Evolutionary conservation across 2,329 filamentous ascomycete species (phyloP).

Genomic region (Paecilomyces sp.): DNA sequence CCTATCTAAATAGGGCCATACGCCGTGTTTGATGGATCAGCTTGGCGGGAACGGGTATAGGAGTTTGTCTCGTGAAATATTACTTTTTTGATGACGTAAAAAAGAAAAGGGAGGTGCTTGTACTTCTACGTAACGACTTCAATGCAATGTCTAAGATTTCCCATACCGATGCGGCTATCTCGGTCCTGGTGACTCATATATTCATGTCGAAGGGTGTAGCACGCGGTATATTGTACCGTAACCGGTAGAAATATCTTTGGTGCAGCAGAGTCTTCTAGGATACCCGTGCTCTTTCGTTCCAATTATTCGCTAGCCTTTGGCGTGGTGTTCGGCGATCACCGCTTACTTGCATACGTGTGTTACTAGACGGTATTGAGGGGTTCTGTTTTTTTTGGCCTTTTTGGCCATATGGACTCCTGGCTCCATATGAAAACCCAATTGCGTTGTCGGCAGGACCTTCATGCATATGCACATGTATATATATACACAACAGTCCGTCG

Average conservation of each 20-base stretch:
- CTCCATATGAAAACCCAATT: too few relatives aligned
- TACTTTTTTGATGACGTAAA: neutral
- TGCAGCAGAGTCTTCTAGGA: neutral
- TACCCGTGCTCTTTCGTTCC: neutral
- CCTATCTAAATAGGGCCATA: constrained; percentile 34
- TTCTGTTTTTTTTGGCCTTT: too few relatives aligned
- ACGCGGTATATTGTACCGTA: neutral
- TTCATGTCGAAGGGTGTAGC: neutral
- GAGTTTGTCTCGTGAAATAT: neutral
- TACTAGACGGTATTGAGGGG: too few relatives aligned
- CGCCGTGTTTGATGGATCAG: neutral
- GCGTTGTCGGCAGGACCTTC: too few relatives aligned
- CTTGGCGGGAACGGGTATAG: neutral
- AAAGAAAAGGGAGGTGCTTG: neutral
- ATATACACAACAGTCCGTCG: too few relatives aligned
- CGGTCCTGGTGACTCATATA: neutral
- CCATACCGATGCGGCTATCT: neutral
- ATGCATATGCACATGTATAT: too few relatives aligned
- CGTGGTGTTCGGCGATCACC: neutral
- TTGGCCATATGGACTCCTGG: too few relatives aligned
- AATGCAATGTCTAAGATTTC: neutral
- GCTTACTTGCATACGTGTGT: neutral
- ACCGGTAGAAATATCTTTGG: neutral
- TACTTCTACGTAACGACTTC: neutral
- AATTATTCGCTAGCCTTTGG: neutral